Evolutionary conservation across 805 yeast species (phyloP).

Genomic region (Helenozyma baotianmanensis): DNA sequence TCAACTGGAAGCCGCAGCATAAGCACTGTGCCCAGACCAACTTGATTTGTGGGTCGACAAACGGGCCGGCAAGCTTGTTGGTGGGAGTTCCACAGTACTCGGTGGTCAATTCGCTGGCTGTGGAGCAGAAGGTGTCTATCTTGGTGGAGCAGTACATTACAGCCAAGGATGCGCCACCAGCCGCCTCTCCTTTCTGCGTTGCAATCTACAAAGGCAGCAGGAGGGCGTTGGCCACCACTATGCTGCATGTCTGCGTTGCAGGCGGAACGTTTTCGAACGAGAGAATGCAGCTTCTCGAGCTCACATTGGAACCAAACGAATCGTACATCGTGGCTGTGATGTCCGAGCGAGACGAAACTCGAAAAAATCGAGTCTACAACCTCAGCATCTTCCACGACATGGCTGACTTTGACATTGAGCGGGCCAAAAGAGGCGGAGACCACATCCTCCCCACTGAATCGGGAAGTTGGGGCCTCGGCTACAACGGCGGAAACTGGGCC

Average conservation of each 20-base stretch:
- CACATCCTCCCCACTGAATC: slow-evolving; percentile 15
- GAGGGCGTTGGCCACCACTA: slow-evolving; percentile 3
- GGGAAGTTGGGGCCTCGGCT: slow-evolving; percentile 43
- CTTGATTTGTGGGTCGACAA: slow-evolving; percentile 16
- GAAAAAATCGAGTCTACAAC: slow-evolving; percentile 21
- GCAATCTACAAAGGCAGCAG: slow-evolving; percentile 9
- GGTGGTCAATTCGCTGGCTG: slow-evolving; percentile 27
- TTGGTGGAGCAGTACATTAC: slow-evolving; percentile 7
- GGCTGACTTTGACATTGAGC: slow-evolving; percentile 15
- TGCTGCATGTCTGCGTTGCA: slow-evolving; percentile 19
- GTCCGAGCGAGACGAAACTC: slow-evolving; percentile 14
- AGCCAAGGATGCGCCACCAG: background rate
- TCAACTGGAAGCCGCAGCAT: slow-evolving; percentile 58
- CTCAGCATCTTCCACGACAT: slow-evolving; percentile 26
- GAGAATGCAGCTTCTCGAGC: slow-evolving; percentile 33
- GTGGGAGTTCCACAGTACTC: slow-evolving; percentile 42
- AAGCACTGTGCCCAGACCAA: slow-evolving; percentile 16
- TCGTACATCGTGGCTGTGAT: slow-evolving; percentile 26
- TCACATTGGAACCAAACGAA: slow-evolving; percentile 20
- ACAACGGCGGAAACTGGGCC: slow-evolving; percentile 55
- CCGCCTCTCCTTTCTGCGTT: slow-evolving; percentile 2
- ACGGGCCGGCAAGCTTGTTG: slow-evolving; percentile 11
- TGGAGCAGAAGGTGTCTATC: slow-evolving; percentile 25
- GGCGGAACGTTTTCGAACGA: slow-evolving; percentile 28
- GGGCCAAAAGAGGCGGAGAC: slow-evolving; percentile 26